Conservation (phyloP, 148 eudicot genomes). For the Spergularia bocconei region DNA sequence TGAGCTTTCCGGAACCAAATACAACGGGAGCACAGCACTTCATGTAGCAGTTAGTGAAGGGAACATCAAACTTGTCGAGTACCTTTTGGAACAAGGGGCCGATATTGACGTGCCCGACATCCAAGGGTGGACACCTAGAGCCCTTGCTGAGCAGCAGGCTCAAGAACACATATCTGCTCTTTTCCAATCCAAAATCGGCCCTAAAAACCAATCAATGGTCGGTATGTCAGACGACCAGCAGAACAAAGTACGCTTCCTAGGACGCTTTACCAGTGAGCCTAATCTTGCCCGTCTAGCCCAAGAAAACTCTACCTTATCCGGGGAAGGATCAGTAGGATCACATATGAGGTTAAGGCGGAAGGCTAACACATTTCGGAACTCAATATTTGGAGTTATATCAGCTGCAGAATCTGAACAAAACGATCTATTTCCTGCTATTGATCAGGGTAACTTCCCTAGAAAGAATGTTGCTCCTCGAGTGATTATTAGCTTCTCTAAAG, state of each 20-base stretch:
- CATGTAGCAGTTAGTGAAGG: conserved; percentile 76
- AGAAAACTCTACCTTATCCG: not conserved
- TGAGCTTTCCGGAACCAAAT: conserved; percentile 29
- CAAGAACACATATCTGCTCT: conserved; percentile 55
- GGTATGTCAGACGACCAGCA: conserved; percentile 26
- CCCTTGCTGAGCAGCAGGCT: conserved; percentile 74
- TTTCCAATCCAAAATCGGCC: conserved; percentile 36
- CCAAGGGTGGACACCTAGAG: conserved; percentile 63
- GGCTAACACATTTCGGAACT: conserved; percentile 60
- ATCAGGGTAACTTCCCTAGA: conserved; percentile 9
- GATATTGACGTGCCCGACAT: conserved; percentile 44
- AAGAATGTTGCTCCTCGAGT: conserved; percentile 33
- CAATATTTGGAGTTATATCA: conserved; percentile 78
- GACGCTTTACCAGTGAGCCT: conserved; percentile 62
- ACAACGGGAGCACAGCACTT: conserved; percentile 52
- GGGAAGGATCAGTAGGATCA: conserved; percentile 30
- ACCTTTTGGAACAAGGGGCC: conserved; percentile 52
- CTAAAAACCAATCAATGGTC: conserved; percentile 26
- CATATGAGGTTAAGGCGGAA: conserved; percentile 43
- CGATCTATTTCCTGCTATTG: conserved; percentile 27
- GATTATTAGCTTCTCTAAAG: conserved; percentile 43
- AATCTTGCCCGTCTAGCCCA: conserved; percentile 24
- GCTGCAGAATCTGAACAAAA: conserved; percentile 39
- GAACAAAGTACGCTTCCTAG: conserved; percentile 33
- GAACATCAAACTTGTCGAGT: conserved; percentile 55